Percentiles rank a stretch among this genome's conserved stretches.
phyloP scores from a whole-genome alignment of 2,329 filamentous ascomycete genomes.

The Thermoascus crustaceus region DNA sequence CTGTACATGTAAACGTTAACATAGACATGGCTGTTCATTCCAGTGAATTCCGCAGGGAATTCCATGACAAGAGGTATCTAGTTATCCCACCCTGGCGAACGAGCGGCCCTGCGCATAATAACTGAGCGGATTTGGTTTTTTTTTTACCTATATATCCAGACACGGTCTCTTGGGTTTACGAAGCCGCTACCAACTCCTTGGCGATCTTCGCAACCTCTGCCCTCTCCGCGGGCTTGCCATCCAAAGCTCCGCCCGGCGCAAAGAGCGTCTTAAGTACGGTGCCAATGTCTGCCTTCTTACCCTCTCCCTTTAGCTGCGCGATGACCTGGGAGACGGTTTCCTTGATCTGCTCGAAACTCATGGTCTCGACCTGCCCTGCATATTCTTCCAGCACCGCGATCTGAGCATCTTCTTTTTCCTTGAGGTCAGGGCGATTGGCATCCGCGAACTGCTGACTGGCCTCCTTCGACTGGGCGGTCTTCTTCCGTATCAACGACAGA shows the following conservation, averaged over 20 bases:
- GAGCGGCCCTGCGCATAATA: too few relatives aligned
- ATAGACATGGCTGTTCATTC: too few relatives aligned
- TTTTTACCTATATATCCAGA: not conserved
- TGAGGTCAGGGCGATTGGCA: slow-evolving; percentile 36
- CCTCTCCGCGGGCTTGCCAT: slow-evolving; percentile 37
- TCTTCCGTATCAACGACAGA: slow-evolving; percentile 39
- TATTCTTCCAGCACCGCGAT: slow-evolving; percentile 39
- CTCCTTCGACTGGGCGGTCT: slow-evolving; percentile 26
- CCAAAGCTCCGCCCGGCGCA: slow-evolving; percentile 32
- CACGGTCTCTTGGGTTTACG: slow-evolving; percentile 6
- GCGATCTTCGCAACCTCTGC: slow-evolving; percentile 34
- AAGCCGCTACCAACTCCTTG: slow-evolving; percentile 25
- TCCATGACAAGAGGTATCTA: too few relatives aligned
- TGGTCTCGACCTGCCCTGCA: slow-evolving; percentile 33
- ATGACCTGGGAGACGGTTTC: slow-evolving; percentile 29
- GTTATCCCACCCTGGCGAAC: too few relatives aligned
- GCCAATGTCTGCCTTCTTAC: slow-evolving; percentile 30
- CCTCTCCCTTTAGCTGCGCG: slow-evolving; percentile 25
- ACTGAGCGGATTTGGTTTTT: not conserved
- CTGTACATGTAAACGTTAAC: too few relatives aligned
- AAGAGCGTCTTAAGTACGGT: slow-evolving; percentile 36
- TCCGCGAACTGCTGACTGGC: slow-evolving; percentile 35
- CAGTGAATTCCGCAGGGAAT: not conserved
- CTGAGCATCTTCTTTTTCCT: slow-evolving; percentile 38
- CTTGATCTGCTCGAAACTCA: slow-evolving; percentile 34